phyloP scores from a whole-genome alignment of 495 filamentous ascomycete species.

The Durotheca rogersii region DNA sequence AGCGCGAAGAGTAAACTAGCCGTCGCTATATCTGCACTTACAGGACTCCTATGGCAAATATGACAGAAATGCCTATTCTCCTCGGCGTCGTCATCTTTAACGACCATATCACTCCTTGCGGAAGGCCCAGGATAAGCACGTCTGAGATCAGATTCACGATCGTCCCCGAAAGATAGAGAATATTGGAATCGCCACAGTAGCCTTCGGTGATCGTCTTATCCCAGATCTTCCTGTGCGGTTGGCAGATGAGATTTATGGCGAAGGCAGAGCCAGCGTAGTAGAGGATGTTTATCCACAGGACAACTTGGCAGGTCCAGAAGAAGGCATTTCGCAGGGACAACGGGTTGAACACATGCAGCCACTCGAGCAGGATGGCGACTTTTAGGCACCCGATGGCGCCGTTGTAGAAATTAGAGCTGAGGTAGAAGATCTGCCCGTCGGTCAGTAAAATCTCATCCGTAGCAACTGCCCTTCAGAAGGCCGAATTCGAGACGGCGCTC shows the following conservation, averaged over 20 bases:
- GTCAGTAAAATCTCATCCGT: too few relatives aligned
- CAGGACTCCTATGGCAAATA: conserved; percentile 12
- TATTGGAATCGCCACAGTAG: background rate
- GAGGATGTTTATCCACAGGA: conserved; percentile 39
- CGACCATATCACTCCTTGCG: conserved; percentile 22
- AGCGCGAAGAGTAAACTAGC: too few relatives aligned
- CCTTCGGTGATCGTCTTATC: conserved; percentile 2
- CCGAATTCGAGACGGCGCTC: too few relatives aligned
- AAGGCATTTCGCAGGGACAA: conserved; percentile 7
- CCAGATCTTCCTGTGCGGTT: conserved; percentile 24
- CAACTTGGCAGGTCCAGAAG: conserved; percentile 28
- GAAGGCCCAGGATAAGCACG: conserved; percentile 12
- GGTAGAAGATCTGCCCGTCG: too few relatives aligned
- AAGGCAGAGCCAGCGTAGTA: conserved; percentile 45
- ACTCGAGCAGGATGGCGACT: conserved; percentile 38
- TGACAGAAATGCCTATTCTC: conserved; percentile 20
- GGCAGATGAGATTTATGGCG: conserved; percentile 44
- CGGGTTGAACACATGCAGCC: conserved; percentile 32
- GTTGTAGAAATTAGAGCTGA: too few relatives aligned
- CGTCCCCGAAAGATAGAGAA: background rate
- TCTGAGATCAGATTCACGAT: conserved; percentile 15
- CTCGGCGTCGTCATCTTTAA: conserved; percentile 20
- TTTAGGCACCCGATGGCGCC: too few relatives aligned
- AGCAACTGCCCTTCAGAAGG: too few relatives aligned
- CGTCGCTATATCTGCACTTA: too few relatives aligned